A percentile compares a stretch with the other conserved stretches of the same genome.
Conservation (phyloP, 371 early-diverging fungal species). For the Mucor racemosus region DNA sequence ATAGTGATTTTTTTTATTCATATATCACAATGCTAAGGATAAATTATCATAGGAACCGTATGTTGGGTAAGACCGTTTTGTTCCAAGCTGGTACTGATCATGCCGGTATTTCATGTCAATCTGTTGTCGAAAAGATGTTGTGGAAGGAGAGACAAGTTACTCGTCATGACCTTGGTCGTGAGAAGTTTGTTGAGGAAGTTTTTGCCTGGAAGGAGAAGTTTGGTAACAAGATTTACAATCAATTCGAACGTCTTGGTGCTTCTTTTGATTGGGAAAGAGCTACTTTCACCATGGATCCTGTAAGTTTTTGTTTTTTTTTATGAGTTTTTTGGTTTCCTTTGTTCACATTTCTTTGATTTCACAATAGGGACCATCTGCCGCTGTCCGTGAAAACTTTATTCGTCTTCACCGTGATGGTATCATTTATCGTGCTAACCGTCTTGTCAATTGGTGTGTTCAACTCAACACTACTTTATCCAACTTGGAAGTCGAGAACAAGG, state of each 20-base stretch:
- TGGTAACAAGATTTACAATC: constrained; percentile 87
- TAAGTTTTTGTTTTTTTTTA: constrained; percentile 25
- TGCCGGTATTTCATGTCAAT: constrained; percentile 99
- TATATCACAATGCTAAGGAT: no score
- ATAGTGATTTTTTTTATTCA: background rate
- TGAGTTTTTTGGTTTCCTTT: no score
- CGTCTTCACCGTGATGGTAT: constrained; percentile 95
- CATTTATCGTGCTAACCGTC: constrained; percentile 96
- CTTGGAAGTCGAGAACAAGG: constrained; percentile 96
- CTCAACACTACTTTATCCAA: constrained; percentile 98
- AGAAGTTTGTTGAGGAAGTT: constrained; percentile 88
- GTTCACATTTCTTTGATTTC: no score
- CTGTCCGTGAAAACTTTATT: constrained; percentile 97
- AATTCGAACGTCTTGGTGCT: constrained; percentile 94
- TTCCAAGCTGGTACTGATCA: constrained; percentile 99
- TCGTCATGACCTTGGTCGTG: constrained; percentile 95
- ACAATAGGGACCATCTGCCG: constrained; percentile 42
- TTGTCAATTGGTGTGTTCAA: constrained; percentile 99
- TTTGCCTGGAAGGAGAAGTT: constrained; percentile 98
- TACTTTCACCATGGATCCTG: constrained; percentile 96
- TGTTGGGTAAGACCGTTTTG: constrained; percentile 95
- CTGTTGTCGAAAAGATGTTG: constrained; percentile 97
- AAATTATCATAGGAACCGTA: constrained; percentile 78
- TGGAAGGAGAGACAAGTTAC: constrained; percentile 83
- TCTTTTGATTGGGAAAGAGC: constrained; percentile 96